phyloP scores from a whole-genome alignment of 352 stramenopile species.

The Globisporangium barbulae region DNA sequence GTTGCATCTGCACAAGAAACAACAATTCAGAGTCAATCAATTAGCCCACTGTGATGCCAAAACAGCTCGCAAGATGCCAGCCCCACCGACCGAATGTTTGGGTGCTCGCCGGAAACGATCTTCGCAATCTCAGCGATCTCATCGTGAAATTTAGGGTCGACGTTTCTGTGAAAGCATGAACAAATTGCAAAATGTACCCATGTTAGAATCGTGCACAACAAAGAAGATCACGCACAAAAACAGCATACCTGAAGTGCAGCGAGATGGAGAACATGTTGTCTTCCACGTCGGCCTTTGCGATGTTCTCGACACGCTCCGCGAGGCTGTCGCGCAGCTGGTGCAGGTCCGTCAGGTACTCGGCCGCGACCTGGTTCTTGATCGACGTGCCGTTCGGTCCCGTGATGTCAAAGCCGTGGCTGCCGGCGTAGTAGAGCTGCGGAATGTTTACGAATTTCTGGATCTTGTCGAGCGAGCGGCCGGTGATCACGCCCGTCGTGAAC shows the following conservation, averaged over 20 bases:
- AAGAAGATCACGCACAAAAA: neutral
- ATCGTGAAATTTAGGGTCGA: slow-evolving; percentile 31
- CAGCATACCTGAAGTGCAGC: slow-evolving; percentile 79
- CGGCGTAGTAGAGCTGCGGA: slow-evolving; percentile 86
- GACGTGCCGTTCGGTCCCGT: slow-evolving; percentile 64
- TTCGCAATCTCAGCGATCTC: slow-evolving; percentile 49
- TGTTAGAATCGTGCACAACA: neutral
- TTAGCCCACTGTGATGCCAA: no score
- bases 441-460: slow-evolving; percentile 89
- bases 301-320: slow-evolving; percentile 31
- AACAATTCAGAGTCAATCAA: neutral
- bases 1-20: slow-evolving; percentile 47
- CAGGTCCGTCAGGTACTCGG: slow-evolving; percentile 70
- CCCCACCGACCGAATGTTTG: slow-evolving; percentile 49
- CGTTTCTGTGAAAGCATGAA: slow-evolving; percentile 38
- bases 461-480: slow-evolving; percentile 80
- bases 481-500: slow-evolving; percentile 87
- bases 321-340: slow-evolving; percentile 55
- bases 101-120: slow-evolving; percentile 35
- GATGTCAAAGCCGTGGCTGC: slow-evolving; percentile 90
- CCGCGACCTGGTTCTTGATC: slow-evolving; percentile 84
- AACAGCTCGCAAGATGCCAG: no score
- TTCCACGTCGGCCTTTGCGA: slow-evolving; percentile 75
- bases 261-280: slow-evolving; percentile 90
- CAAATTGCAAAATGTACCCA: neutral